Conservation (phyloP, 768 basidiomycete genomes). For the Porpolomopsis calyptriformis region DNA sequence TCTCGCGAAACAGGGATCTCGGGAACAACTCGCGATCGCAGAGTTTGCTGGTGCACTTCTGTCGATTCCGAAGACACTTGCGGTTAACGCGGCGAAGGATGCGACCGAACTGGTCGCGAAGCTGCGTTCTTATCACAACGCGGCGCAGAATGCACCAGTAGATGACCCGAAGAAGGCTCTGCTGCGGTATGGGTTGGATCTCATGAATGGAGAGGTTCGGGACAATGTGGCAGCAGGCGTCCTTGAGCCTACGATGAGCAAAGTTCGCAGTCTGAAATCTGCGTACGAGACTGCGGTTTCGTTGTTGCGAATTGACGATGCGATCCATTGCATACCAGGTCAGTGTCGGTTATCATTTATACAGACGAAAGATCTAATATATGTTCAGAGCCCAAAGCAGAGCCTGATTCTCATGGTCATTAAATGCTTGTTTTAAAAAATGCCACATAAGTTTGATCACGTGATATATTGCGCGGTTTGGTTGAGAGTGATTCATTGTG, state of each 20-base stretch:
- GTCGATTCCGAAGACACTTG: conserved; percentile 91
- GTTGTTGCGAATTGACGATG: conserved; percentile 88
- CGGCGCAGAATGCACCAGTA: conserved; percentile 83
- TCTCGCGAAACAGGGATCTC: conserved; percentile 59
- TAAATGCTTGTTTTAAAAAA: conserved; percentile 20
- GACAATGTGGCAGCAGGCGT: conserved; percentile 93
- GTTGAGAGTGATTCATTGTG: no score
- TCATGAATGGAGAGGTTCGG: conserved; percentile 87
- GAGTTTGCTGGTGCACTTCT: conserved; percentile 91
- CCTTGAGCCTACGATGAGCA: conserved; percentile 93
- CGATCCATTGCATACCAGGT: conserved; percentile 87
- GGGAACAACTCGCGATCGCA: conserved; percentile 98
- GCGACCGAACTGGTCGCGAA: conserved; percentile 96
- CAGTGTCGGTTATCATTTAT: conserved; percentile 19
- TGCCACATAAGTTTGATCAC: conserved; percentile 1
- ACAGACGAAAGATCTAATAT: not conserved
- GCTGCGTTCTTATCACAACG: conserved; percentile 92
- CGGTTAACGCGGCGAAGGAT: conserved; percentile 97
- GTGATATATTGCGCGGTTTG: conserved; percentile 7
- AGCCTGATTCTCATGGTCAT: conserved; percentile 69
- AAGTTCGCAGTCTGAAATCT: conserved; percentile 93
- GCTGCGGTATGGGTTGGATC: conserved; percentile 87
- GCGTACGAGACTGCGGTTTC: conserved; percentile 96
- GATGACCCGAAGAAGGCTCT: conserved; percentile 88
- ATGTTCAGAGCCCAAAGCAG: conserved; percentile 54